Evolutionary conservation across 2,329 filamentous ascomycete species (phyloP), one percentile per base, ranked within the genome.

Genomic region (Penicillium sp.): DNA sequence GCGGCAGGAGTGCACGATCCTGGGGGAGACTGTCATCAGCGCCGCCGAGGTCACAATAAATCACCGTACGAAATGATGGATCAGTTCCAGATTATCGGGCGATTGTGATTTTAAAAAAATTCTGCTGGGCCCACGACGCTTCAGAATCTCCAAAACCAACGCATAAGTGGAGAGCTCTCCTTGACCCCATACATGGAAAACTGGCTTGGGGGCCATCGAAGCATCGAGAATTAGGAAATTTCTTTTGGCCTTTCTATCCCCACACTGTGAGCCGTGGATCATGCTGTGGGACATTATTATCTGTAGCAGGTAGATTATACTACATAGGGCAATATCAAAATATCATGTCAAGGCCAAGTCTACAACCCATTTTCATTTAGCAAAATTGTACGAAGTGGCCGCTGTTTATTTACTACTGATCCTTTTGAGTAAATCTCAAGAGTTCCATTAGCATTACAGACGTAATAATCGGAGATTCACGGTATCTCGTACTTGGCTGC

Each of bases 231-330:
- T 26, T 38, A 8, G 35, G 17, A 36, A 9, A 41, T 35, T 35
- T 16, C 14, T 50, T 42, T 35, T 33, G 1, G 10, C 33, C 33
- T 17, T 41, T 26, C 26, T 19, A 16, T 44, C 28, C 59, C 61
- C 59, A 62, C 61, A 50, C 48, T 14, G 41, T 53, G 61, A 61
- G 25, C 61, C 57, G 41, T 63, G 59, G 59, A 36, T 55, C 46
- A 37, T 19, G 4, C 26, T 41, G 50, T 48, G 44, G 50, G 33
- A 52, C 50, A 25, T 28, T 16, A 22, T 6, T 40, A 5, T 49
- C 19, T 30, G 51, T 47, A 33, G 22, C 17, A 37, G 31, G 47
- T 45, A 51, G 25, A 37, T 36, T 51, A 36, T 45, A 35, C 38
- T 8, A 19, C 28, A 6, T 2, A 17, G 25, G n/a, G 3, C 17